phyloP scores from a whole-genome alignment of 345 rosid genomes.

The Brassica cretica region DNA sequence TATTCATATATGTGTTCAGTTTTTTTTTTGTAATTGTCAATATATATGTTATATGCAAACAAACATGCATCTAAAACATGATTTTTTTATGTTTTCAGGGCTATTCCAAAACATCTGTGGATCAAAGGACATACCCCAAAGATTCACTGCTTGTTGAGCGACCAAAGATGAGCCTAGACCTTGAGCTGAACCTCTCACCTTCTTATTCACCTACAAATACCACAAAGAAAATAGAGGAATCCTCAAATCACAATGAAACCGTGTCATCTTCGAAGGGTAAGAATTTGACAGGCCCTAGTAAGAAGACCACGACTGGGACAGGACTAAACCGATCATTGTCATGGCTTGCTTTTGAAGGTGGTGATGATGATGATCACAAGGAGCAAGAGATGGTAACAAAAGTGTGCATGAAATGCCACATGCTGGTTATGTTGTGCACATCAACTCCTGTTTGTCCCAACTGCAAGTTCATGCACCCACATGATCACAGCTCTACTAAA shows the following conservation, averaged over 20 bases:
- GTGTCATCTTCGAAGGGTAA: constrained; percentile 27
- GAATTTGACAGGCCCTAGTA: constrained; percentile 22
- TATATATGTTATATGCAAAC: not conserved
- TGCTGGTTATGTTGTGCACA: constrained; percentile 81
- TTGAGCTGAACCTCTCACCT: constrained; percentile 65
- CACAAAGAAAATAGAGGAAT: constrained; percentile 6
- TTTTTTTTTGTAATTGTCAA: not conserved
- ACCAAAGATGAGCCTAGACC: constrained; percentile 65
- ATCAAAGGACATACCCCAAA: constrained; percentile 47
- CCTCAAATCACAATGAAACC: constrained; percentile 19
- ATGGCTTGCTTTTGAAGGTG: constrained; percentile 50
- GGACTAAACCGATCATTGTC: constrained; percentile 36
- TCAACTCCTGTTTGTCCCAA: constrained; percentile 83
- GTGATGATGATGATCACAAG: constrained; percentile 41
- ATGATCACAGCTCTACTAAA: constrained; percentile 49
- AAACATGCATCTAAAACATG: constrained; percentile 25
- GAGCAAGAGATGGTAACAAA: constrained; percentile 74
- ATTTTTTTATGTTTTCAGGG: constrained; percentile 8
- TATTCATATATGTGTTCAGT: not conserved
- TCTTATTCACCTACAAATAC: constrained; percentile 43
- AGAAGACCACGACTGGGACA: constrained; percentile 6
- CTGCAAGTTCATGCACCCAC: constrained; percentile 90
- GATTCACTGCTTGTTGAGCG: constrained; percentile 38
- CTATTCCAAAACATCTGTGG: constrained; percentile 46
- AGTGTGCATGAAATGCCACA: constrained; percentile 75